A percentile compares a stretch with the other conserved stretches of the same genome.
These are phyloP conservation scores for Aspergillus steynii DNA, from an alignment of 495 filamentous ascomycete species.

Conservation along the genomic window DNA sequence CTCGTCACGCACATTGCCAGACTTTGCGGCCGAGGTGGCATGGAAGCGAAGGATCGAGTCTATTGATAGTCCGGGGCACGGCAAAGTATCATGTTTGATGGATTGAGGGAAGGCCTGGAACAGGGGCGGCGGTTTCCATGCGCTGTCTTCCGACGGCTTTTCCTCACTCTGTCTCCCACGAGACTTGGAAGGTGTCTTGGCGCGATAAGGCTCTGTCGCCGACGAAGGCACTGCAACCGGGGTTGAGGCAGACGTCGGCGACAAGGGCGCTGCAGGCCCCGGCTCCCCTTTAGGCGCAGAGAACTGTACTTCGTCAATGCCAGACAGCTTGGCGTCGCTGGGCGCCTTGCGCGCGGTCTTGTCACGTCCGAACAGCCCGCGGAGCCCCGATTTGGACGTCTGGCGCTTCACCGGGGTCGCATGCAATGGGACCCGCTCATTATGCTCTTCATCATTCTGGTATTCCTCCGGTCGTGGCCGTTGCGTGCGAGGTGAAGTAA, in stretches of 20 bases:
- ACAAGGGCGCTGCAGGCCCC: conserved; percentile 22
- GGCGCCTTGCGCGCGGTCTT: conserved; percentile 29
- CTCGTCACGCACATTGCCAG: conserved; percentile 41
- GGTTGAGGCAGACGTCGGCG: conserved; percentile 27
- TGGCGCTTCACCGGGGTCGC: conserved; percentile 35
- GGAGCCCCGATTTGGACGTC: conserved; percentile 42
- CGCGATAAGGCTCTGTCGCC: conserved; percentile 22
- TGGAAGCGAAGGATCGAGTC: conserved; percentile 62
- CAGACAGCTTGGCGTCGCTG: conserved; percentile 33
- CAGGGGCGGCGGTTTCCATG: conserved; percentile 79
- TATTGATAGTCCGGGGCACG: conserved; percentile 50
- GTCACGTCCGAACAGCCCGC: conserved; percentile 42
- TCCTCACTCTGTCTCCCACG: conserved; percentile 25
- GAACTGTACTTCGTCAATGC: conserved; percentile 34
- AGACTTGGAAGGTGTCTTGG: conserved; percentile 24
- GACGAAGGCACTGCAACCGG: conserved; percentile 32
- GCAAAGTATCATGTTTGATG: conserved; percentile 55
- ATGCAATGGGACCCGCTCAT: conserved; percentile 37
- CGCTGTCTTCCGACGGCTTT: conserved; percentile 26
- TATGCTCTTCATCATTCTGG: conserved; percentile 27
- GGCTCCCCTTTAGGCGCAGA: conserved; percentile 16
- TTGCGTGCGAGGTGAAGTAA: conserved; percentile 27
- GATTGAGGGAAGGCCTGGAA: conserved; percentile 92
- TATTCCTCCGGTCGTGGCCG: conserved; percentile 44
- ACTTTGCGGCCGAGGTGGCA: conserved; percentile 41